phyloP scores from a whole-genome alignment of 2,329 filamentous ascomycete species.

The Ophioceras dolichostomum region DNA sequence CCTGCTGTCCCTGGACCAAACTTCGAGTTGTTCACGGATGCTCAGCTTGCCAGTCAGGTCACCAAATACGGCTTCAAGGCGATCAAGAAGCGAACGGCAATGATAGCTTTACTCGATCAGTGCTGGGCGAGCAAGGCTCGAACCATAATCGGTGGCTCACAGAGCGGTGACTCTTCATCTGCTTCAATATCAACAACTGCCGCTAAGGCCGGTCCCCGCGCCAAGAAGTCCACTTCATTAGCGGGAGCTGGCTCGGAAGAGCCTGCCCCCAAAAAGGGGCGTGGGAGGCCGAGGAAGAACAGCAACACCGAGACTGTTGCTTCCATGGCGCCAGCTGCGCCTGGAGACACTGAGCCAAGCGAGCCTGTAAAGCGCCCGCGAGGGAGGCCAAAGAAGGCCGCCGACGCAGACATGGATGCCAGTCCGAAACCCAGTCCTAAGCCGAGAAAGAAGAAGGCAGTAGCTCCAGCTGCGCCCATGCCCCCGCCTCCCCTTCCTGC shows the following conservation, averaged over 20 bases:
- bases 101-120: slow-evolving; percentile 56
- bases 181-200: slow-evolving; percentile 10
- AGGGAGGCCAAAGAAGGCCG: slow-evolving; percentile 15
- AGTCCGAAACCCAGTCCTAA: neutral
- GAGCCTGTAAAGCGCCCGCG: slow-evolving; percentile 10
- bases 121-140: slow-evolving; percentile 55
- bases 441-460: slow-evolving; percentile 7
- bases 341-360: slow-evolving; percentile 1
- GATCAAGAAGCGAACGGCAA: slow-evolving; percentile 52
- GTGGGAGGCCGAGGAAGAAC: slow-evolving; percentile 30
- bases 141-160: neutral
- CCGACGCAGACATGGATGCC: neutral
- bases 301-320: no score
- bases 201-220: slow-evolving; percentile 3
- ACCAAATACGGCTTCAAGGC: slow-evolving; percentile 60
- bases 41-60: slow-evolving; percentile 49
- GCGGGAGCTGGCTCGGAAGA: slow-evolving; percentile 5
- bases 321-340: slow-evolving; percentile 3
- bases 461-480: slow-evolving; percentile 7
- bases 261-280: slow-evolving; percentile 20
- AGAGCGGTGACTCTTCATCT: neutral
- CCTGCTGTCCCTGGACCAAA: slow-evolving; percentile 28
- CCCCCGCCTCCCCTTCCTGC: slow-evolving; percentile 11
- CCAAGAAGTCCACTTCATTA: slow-evolving; percentile 7
- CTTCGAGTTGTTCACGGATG: slow-evolving; percentile 49